Evolutionary conservation across 1,139 yeast genomes (phyloP), one percentile per base, ranked within the genome.

Genomic region (Suhomyces ambrosiae): DNA sequence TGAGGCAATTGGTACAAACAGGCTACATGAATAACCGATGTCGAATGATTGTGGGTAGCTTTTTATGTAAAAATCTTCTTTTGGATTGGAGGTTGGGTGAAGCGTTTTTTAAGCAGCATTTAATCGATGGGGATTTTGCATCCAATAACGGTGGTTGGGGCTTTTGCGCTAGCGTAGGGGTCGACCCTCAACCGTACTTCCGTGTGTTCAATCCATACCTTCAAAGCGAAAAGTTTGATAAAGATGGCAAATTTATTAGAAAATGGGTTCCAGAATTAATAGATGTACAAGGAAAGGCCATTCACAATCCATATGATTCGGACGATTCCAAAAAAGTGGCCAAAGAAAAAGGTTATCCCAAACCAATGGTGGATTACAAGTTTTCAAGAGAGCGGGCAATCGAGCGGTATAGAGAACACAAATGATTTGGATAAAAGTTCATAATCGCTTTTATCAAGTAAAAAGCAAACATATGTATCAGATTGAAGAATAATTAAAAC

Each of bases 61-160:
- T 75, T 43, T 57, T 78, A 30, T 51, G 75, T n/a, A 78, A 76
- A 49, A 74, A 76, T 47, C 54, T 78, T 26, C 58, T 74, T 15
- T 60, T 76, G 19, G 82, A 78, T 50, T 78, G 80, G 79, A 64
- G 81, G 34, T 60, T 67, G 49, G 83, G 83, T 1, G 80, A 76
- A 48, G 57, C 62, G 18, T 77, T 68, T 59, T 78, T 78, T 49
- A 63, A 71, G 52, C 65, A 65, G 42, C 65, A 66, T 40, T 58
- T 78, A 31, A 54, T 76, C 2, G 83, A 78, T 50, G 73, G 73
- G 14, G 83, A 78, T 49, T 66, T 75, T 46, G 67, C 77, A 19
- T 74, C 78, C 33, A 78, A 78, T 49, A 67, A 71, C 36, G 80
- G 78, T 3, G 82, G 82, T 1, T 78, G 82, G 83, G 79, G 79